These are phyloP conservation scores for Aspergillus sclerotialis DNA, from an alignment of 2,329 filamentous ascomycete species.

Conservation along the genomic window DNA sequence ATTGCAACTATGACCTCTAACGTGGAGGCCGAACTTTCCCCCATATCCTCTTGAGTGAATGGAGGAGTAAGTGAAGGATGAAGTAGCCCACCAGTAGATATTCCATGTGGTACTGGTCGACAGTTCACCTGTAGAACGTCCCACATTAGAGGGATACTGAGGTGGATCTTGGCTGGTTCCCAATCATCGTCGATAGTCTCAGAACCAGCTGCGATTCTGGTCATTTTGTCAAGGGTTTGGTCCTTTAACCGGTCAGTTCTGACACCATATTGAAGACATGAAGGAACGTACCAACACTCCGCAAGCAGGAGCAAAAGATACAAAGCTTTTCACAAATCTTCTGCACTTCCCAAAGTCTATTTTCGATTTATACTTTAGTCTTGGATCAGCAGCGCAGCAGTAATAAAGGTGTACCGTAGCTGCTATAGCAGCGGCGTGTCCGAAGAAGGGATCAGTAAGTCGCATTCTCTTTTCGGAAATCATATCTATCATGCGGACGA, in stretches of 20 bases:
- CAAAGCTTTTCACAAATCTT: conserved; percentile 44
- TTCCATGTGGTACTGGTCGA: conserved; percentile 29
- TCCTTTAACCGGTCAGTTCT: conserved; percentile 30
- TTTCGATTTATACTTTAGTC: conserved; percentile 47
- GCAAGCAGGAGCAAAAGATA: conserved; percentile 43
- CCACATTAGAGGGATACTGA: conserved; percentile 49
- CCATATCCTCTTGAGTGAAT: conserved; percentile 21
- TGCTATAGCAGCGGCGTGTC: conserved; percentile 46
- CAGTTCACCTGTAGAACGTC: conserved; percentile 46
- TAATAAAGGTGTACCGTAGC: conserved; percentile 50
- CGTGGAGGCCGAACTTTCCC: conserved; percentile 29
- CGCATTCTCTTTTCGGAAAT: conserved; percentile 44
- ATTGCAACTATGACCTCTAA: conserved; percentile 47
- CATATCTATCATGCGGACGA: conserved; percentile 50
- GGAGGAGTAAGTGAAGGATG: conserved; percentile 36
- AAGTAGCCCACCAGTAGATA: conserved; percentile 34
- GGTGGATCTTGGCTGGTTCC: conserved; percentile 48
- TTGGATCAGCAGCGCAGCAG: conserved; percentile 44
- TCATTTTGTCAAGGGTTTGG: conserved; percentile 43
- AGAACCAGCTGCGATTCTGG: conserved; percentile 43
- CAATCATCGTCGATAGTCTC: conserved; percentile 46
- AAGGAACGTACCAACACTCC: conserved; percentile 34
- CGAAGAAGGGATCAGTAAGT: conserved; percentile 47
- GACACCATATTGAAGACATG: no score
- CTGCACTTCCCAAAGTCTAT: conserved; percentile 47